Base-by-base conservation (phyloP, 768 basidiomycete genomes). In the Inosperma sp. region DNA sequence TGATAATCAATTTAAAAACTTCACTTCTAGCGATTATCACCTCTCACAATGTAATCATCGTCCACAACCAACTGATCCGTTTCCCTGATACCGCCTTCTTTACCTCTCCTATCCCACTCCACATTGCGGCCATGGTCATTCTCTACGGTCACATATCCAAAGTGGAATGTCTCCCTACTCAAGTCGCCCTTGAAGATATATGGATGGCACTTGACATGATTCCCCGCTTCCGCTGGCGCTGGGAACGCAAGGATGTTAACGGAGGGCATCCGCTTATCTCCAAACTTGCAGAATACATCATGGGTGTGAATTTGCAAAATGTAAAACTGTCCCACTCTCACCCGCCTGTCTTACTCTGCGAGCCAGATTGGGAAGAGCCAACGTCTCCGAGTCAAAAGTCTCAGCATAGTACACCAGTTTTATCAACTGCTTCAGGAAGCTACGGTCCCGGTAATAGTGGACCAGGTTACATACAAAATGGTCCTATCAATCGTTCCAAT, bases 61-160 rank as follows among this genome's bases (percentile, higher is more conserved):
- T 93, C 25, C 91, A 93, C 69, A 85, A 84, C 49, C 82, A 87
- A 56, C 79, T 93, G 46, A 88, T 91, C 57, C 79, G 79, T 27
- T 92, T 84, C 75, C 89, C 90, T 9, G 85, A 92, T 51, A 86
- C 86, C 58, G 86, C 83, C 3, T 93, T 93, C 72, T 92, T 93
- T 64, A 87, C 87, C 19, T 91, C 89, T 3, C 90, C 90, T 2
- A 89, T 88, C 52, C 90, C 90, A 12, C 75, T 93, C 16, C 90
- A 93, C 66, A 90, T 92, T 48, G 86, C 89, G 0, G 90, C 90
- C 6, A 91, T 93, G 89, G 87, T 92, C 51, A 91, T 93, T 53
- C 75, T 93, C 16, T 92, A 85, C 62, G 90, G 90, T 1, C 86
- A 86, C 60, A 89, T 90, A 78, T 88, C 85, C 6, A 80, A 81